Percentiles rank a stretch among this genome's conserved stretches.
phyloP scores from a whole-genome alignment of 306 rosid species.

The Cicer arietinum region DNA sequence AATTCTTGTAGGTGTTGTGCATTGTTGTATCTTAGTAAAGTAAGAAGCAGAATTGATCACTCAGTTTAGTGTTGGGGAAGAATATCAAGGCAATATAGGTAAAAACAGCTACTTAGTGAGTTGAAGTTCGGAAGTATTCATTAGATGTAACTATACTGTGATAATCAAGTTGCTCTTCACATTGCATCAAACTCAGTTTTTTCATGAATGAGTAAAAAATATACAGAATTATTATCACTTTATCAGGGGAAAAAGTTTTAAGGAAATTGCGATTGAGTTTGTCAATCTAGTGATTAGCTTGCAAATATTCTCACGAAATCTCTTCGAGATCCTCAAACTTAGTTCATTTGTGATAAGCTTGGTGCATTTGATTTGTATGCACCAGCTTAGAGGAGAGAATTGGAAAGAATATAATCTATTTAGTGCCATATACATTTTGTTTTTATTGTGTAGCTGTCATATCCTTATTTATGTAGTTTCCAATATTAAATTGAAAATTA shows the following conservation, averaged over 20 bases:
- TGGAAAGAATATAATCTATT: neutral
- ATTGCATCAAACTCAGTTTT: neutral
- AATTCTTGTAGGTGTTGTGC: neutral
- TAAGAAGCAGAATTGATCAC: neutral
- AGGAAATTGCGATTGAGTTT: neutral
- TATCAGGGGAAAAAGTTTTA: neutral
- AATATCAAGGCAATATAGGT: neutral
- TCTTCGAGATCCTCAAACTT: no score
- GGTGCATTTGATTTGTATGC: neutral
- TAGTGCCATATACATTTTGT: neutral
- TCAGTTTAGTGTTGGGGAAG: neutral
- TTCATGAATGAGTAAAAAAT: neutral
- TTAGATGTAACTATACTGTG: neutral
- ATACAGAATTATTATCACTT: neutral
- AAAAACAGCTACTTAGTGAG: neutral
- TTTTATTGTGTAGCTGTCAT: neutral
- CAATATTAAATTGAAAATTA: neutral
- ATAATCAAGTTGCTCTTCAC: neutral
- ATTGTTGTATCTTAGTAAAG: neutral
- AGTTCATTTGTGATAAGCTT: no score
- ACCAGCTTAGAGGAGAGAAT: neutral
- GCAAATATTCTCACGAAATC: neutral
- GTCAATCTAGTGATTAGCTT: neutral
- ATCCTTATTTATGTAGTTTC: neutral
- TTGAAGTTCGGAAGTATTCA: neutral